Evolutionary conservation across 805 yeast species (phyloP), one percentile per base, ranked within the genome.

Genomic region (Saccharomycopsis olivae): DNA sequence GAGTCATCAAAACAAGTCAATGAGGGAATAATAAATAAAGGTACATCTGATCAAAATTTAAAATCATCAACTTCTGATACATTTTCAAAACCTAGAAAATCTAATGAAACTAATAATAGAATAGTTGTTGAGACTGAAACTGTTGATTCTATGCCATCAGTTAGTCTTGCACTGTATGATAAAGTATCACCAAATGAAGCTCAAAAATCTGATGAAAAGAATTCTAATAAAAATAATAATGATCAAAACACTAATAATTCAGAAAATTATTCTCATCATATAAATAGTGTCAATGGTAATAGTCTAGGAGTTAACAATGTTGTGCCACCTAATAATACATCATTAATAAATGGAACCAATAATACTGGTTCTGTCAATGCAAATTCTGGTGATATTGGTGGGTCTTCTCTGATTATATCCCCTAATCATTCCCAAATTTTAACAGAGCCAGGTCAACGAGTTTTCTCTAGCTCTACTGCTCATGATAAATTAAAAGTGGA

Each of bases 81-180:
- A n/a, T n/a, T n/a, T n/a, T n/a, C n/a, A n/a, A n/a, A n/a, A n/a
- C n/a, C n/a, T n/a, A n/a, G n/a, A n/a, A n/a, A n/a, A n/a, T n/a
- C n/a, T n/a, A n/a, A n/a, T n/a, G n/a, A n/a, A n/a, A n/a, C n/a
- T n/a, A n/a, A n/a, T n/a, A 43, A 43, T 33, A 23, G 39, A 29
- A 43, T 43, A 10, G 39, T 38, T 4, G 46, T 43, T 13, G 46
- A 43, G 28, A 39, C 39, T n/a, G 46, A 43, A 23, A 43, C 39
- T 13, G 46, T 43, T 3, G 46, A 39, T n/a, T 39, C 43, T 11
- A 29, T 43, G 4, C 39, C 43, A 5, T 25, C 17, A 8, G 32
- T 39, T 13, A 41, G 38, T 13, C 33, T 39, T 16, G 18, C 38
- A n/a, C 43, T 28, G 32, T 38, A 40, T 29, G 38, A 35, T n/a